Percentiles rank a stretch among this genome's conserved stretches.
Conservation (phyloP, 2,329 filamentous ascomycete genomes). For the Ophiocordyceps sinensis region DNA sequence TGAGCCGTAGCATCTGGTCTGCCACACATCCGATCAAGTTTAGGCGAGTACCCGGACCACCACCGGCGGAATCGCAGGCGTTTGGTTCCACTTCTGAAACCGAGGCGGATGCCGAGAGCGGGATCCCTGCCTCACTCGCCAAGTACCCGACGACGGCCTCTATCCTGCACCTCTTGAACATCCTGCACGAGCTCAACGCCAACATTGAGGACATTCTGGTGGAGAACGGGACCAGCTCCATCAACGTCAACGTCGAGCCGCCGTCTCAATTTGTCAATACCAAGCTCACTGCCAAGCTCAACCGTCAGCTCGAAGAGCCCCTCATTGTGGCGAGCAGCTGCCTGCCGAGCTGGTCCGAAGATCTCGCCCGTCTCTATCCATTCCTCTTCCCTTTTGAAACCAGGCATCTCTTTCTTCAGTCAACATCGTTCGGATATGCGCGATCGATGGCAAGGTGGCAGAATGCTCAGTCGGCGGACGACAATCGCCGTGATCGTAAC, state of each 20-base stretch:
- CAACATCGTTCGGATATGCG: constrained; percentile 94
- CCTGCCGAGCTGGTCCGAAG: constrained; percentile 89
- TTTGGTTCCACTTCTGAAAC: constrained; percentile 35
- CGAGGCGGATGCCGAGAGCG: constrained; percentile 38
- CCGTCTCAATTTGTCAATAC: constrained; percentile 95
- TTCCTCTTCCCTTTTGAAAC: constrained; percentile 98
- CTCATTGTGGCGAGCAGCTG: constrained; percentile 95
- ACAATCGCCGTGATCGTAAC: constrained; percentile 66
- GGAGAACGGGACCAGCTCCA: constrained; percentile 51
- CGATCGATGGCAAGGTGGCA: constrained; percentile 97
- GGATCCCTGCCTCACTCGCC: constrained; percentile 63
- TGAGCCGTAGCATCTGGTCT: constrained; percentile 74
- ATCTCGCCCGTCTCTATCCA: constrained; percentile 81
- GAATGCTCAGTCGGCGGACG: constrained; percentile 70
- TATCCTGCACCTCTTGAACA: constrained; percentile 76
- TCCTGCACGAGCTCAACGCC: constrained; percentile 82
- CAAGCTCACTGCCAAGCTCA: constrained; percentile 93
- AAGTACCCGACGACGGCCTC: constrained; percentile 75
- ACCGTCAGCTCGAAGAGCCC: constrained; percentile 90
- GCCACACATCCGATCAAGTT: constrained; percentile 86
- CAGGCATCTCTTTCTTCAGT: constrained; percentile 89
- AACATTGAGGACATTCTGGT: constrained; percentile 84
- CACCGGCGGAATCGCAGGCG: constrained; percentile 55
- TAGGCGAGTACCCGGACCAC: constrained; percentile 69
- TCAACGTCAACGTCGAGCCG: constrained; percentile 66